These are phyloP conservation scores for Mediolabrus comicus DNA, from an alignment of 108 stramenopile species.

Conservation along the genomic window DNA sequence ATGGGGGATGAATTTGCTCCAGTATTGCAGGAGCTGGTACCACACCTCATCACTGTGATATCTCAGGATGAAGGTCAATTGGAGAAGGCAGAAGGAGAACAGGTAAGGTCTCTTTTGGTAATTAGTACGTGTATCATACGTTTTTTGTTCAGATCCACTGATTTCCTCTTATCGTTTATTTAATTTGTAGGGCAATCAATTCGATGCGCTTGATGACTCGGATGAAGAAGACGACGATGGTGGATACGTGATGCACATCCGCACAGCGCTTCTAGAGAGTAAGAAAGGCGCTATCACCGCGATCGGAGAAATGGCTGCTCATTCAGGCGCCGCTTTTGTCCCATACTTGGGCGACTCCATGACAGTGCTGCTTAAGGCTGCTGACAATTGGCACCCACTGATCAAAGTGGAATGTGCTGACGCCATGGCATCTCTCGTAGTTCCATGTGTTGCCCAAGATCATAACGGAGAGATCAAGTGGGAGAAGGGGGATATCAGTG, in stretches of 20 bases:
- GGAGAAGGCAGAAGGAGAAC: slow-evolving; percentile 67
- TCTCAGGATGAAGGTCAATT: slow-evolving; percentile 78
- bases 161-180: background rate
- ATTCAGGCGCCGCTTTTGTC: slow-evolving; percentile 85
- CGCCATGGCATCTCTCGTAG: slow-evolving; percentile 74
- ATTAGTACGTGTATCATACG: too few relatives aligned
- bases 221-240: slow-evolving; percentile 86
- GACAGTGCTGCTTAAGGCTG: slow-evolving; percentile 74
- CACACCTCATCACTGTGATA: slow-evolving; percentile 88
- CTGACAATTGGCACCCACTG: slow-evolving; percentile 91
- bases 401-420: slow-evolving; percentile 84
- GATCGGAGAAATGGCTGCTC: slow-evolving; percentile 92
- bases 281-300: slow-evolving; percentile 97
- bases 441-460: slow-evolving; percentile 72
- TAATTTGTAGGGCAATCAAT: slow-evolving; percentile 69
- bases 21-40: slow-evolving; percentile 86
- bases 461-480: slow-evolving; percentile 81
- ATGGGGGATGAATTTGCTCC: slow-evolving; percentile 96
- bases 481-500: slow-evolving; percentile 80
- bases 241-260: slow-evolving; percentile 86
- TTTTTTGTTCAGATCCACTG: background rate
- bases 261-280: slow-evolving; percentile 92
- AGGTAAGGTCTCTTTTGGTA: too few relatives aligned
- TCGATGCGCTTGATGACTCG: slow-evolving; percentile 81
- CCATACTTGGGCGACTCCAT: slow-evolving; percentile 81